Conservation (phyloP, 345 rosid species). For the Arabidopsis arenosa region DNA sequence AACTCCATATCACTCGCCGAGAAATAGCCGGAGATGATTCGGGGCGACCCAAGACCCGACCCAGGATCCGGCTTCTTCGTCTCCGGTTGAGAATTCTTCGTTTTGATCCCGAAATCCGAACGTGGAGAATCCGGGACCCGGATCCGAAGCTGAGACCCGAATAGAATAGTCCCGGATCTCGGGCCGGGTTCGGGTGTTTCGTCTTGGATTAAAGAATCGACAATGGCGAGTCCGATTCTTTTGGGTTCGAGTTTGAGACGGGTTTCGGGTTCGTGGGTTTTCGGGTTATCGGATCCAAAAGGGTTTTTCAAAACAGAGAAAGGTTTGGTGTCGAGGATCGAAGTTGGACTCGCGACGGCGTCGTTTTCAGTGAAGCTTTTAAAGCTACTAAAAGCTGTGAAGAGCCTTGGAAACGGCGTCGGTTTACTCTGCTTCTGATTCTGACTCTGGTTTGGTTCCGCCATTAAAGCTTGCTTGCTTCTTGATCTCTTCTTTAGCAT, state of each 20-base stretch:
- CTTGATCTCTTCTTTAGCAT: slow-evolving; percentile 55
- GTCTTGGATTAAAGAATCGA: slow-evolving; percentile 62
- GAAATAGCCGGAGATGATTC: slow-evolving; percentile 53
- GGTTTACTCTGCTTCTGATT: slow-evolving; percentile 54
- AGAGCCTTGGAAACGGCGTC: slow-evolving; percentile 68
- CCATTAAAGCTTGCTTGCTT: slow-evolving; percentile 57
- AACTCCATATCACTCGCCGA: slow-evolving; percentile 73
- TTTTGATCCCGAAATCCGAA: slow-evolving; percentile 72
- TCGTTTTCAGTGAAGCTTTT: slow-evolving; percentile 60
- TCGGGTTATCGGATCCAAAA: slow-evolving; percentile 54
- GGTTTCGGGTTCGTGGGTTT: slow-evolving; percentile 52
- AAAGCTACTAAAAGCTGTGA: slow-evolving; percentile 59
- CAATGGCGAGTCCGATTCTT: slow-evolving; percentile 73
- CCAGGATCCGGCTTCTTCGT: slow-evolving; percentile 23
- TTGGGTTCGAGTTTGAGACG: slow-evolving; percentile 60
- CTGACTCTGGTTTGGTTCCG: slow-evolving; percentile 54
- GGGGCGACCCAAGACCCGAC: slow-evolving; percentile 52
- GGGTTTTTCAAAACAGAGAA: slow-evolving; percentile 72
- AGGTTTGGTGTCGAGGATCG: slow-evolving; percentile 81
- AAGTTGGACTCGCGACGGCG: slow-evolving; percentile 76
- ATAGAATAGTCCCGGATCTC: slow-evolving; percentile 54
- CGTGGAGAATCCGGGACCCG: slow-evolving; percentile 75
- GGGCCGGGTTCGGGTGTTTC: slow-evolving; percentile 38
- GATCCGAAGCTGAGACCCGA: slow-evolving; percentile 84
- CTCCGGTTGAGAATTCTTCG: slow-evolving; percentile 51